These are phyloP conservation scores for Chalaropsis thielavioides DNA, from an alignment of 2,329 filamentous ascomycete species.

Conservation along the genomic window DNA sequence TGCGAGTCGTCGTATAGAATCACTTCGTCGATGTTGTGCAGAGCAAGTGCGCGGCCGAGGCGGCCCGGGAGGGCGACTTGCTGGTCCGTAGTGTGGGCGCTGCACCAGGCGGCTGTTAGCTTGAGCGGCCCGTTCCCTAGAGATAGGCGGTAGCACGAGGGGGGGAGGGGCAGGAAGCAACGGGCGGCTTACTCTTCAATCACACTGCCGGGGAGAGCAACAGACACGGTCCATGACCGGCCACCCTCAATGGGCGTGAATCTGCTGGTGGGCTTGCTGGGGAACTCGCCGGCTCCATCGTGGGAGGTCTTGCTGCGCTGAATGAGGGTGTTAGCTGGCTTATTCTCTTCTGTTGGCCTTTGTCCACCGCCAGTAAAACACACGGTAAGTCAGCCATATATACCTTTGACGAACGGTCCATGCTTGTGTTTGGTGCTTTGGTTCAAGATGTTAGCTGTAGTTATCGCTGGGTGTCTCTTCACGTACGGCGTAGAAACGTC, in stretches of 20 bases:
- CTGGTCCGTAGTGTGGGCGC: slow-evolving; percentile 58
- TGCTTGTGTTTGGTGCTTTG: not conserved
- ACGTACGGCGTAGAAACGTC: not conserved
- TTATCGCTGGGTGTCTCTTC: not conserved
- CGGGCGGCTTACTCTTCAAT: slow-evolving; percentile 48
- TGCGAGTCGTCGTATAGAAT: slow-evolving; percentile 64
- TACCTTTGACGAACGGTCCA: slow-evolving; percentile 16
- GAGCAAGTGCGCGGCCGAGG: slow-evolving; percentile 65
- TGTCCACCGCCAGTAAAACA: not conserved
- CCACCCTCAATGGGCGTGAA: slow-evolving; percentile 50
- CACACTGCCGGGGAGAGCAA: slow-evolving; percentile 66
- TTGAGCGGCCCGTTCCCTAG: not conserved
- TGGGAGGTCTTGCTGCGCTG: slow-evolving; percentile 39
- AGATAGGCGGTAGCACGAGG: not conserved
- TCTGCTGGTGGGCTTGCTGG: slow-evolving; percentile 47
- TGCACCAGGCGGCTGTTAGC: slow-evolving; percentile 25
- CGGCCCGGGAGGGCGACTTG: slow-evolving; percentile 59
- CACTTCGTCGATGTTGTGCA: slow-evolving; percentile 75
- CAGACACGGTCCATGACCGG: slow-evolving; percentile 57
- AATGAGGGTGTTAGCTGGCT: not conserved
- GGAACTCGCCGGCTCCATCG: slow-evolving; percentile 29
- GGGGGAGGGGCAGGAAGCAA: not conserved
- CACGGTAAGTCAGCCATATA: not conserved
- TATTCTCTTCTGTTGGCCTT: not conserved
- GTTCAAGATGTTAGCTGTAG: not conserved